Evolutionary conservation across 1,284 basidiomycete species (phyloP), one percentile per base, ranked within the genome.

Genomic region (Fomitopsis pinicola): DNA sequence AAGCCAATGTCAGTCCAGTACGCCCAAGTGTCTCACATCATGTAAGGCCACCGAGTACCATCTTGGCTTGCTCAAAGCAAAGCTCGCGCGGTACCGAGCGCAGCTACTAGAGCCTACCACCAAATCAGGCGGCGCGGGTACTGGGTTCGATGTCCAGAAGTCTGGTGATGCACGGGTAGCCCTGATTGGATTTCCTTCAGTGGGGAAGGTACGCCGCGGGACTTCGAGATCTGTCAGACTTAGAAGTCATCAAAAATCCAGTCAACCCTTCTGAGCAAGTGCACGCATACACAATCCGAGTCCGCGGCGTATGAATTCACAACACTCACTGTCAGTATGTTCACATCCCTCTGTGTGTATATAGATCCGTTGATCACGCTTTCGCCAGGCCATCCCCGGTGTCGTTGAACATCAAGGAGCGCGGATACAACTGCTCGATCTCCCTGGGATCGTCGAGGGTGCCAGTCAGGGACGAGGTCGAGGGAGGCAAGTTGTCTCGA

Each of bases 381-480:
- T 17, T 22, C 22, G 59, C 19, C 68, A 93, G 85, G 95, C 95
- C 6, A 97, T 98, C 66, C 95, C 95, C 45, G 95, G 95, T 62
- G 97, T 96, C 22, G 85, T 97, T 26, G 95, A 97, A 71, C 91
- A 97, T 71, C 88, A 96, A 72, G 95, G 95, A 33, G 94, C 95
- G 14, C 84, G 93, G 50, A 95, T 97, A 61, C 95, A 98, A 72
- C 82, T 99, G 53, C 84, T 98, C 33, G 97, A 99, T 85, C 77
- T 99, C 60, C 97, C 97, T 2, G 97, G 97, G 77, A 99, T 99
- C 71, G 95, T 98, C 26, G 96, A 98, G 76, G 97, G 96, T 50
- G 96, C 97, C 7, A 92, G 92, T 67, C 91, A 94, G 82, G 92
- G 94, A 66, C 86, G 95, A 67, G 97, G 97, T 40, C 85, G 97